These are phyloP conservation scores for Penicillium lividum DNA, from an alignment of 495 filamentous ascomycete species.

Conservation along the genomic window DNA sequence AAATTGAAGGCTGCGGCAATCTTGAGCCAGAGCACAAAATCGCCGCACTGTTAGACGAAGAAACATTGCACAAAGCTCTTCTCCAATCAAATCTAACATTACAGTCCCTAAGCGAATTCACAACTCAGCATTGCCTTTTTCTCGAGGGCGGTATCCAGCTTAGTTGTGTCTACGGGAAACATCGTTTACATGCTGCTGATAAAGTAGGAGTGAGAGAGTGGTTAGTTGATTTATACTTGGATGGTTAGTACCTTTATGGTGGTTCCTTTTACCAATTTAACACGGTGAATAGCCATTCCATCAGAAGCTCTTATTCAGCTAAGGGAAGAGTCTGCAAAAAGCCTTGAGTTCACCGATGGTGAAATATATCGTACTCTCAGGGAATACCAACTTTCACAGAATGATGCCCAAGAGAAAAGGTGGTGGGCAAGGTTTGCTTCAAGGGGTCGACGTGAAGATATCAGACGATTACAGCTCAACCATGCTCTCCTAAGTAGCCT, in stretches of 20 bases:
- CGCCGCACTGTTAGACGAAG: slow-evolving; percentile 4
- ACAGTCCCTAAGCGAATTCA: slow-evolving; percentile 8
- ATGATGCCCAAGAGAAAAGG: slow-evolving; percentile 5
- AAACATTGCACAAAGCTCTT: slow-evolving; percentile 5
- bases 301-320: background rate
- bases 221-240: slow-evolving; percentile 19
- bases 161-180: slow-evolving; percentile 15
- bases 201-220: slow-evolving; percentile 7
- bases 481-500: background rate
- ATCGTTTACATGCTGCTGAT: slow-evolving; percentile 12
- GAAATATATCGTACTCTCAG: slow-evolving; percentile 22
- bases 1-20: slow-evolving; percentile 15
- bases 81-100: slow-evolving; percentile 5
- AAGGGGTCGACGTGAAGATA: slow-evolving; percentile 10
- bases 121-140: slow-evolving; percentile 7
- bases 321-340: background rate
- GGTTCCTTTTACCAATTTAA: no score
- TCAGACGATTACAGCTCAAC: slow-evolving; percentile 12
- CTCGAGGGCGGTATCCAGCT: slow-evolving; percentile 6
- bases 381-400: slow-evolving; percentile 12
- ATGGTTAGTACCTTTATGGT: slow-evolving; percentile 3
- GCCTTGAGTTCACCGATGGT: slow-evolving; percentile 10
- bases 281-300: slow-evolving; percentile 3
- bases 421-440: slow-evolving; percentile 13
- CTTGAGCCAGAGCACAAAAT: slow-evolving; percentile 15